Evolutionary conservation across 768 basidiomycete genomes (phyloP), one percentile per base, ranked within the genome.

Genomic region (Tubosaeta sp.): DNA sequence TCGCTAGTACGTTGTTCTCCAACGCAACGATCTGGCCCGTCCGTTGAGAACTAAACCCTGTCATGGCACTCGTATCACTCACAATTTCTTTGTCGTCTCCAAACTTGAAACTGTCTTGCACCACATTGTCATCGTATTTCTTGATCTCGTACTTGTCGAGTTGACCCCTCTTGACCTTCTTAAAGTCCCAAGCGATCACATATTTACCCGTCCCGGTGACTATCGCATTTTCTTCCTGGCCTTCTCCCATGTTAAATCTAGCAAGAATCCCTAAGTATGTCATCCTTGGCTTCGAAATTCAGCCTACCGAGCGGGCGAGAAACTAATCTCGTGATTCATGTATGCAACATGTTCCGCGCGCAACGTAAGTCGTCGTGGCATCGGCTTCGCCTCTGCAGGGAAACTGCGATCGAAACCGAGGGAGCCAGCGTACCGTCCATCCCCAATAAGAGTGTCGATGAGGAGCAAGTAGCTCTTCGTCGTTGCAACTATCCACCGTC

Each of bases 91-190:
- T 90, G 71, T 98, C 94, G 61, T 95, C 91, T 13, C 94, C 95
- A 64, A 94, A 98, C 71, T 87, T 90, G 83, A 99, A 99, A 71
- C 87, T 91, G 69, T 99, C 96, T 57, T 96, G 94, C 0, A 98
- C 94, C 51, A 98, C 94, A 41, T 81, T 77, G 60, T 95, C 93
- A 61, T 93, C 88, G 66, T 96, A 97, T 73, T 87, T 87, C 79
- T 94, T 94, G 75, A 98, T 94, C 62, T 95, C 92, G 63, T 97
- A 98, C 67, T 87, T 88, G 70, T 93, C 90, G 38, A 87, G 76
- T 44, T 82, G 80, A 48, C 96, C 96, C 69, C 86, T 86, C 79
- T 95, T 97, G 56, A 98, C 90, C 64, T 94, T 93, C 40, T 78
- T 81, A 67, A 99, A 95, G 80, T 98, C 94, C 94, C 94, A 99